phyloP scores from a whole-genome alignment of 1,139 yeast genomes.

The Eremothecium cymbalariae region DNA sequence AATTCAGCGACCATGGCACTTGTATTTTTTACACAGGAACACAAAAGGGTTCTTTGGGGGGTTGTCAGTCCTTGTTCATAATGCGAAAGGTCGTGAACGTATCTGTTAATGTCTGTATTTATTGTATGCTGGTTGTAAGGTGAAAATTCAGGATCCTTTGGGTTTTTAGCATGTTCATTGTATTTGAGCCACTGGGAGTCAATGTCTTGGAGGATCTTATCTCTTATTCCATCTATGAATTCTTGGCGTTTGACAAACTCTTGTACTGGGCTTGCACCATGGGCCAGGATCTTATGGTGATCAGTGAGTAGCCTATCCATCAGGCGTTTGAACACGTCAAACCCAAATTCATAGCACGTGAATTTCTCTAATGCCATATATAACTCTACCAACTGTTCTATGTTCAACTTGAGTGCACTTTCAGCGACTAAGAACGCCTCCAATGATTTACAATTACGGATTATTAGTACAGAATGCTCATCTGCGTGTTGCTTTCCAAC shows the following conservation, averaged over 20 bases:
- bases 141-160: neutral
- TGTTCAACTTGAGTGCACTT: neutral
- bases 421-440: neutral
- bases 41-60: slow-evolving; percentile 5
- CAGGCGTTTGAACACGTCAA: neutral
- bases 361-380: neutral
- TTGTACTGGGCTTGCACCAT: slow-evolving; percentile 2
- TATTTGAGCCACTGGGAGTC: slow-evolving; percentile 9
- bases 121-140: neutral
- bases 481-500: neutral
- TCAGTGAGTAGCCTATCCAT: slow-evolving; percentile 1
- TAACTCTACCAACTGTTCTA: neutral
- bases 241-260: slow-evolving; percentile 6
- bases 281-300: neutral
- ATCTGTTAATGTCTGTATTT: neutral
- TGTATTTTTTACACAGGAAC: slow-evolving; percentile 3
- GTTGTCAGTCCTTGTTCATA: slow-evolving; percentile 9
- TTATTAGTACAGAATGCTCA: neutral
- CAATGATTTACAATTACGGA: slow-evolving; percentile 1
- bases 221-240: slow-evolving; percentile 6
- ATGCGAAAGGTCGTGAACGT: slow-evolving; percentile 6
- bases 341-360: neutral
- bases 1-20: slow-evolving; percentile 1
- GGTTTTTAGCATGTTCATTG: neutral
- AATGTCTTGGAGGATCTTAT: slow-evolving; percentile 9